These are phyloP conservation scores for Exophiala sideris DNA, from an alignment of 2,329 filamentous ascomycete species.

Conservation along the genomic window DNA sequence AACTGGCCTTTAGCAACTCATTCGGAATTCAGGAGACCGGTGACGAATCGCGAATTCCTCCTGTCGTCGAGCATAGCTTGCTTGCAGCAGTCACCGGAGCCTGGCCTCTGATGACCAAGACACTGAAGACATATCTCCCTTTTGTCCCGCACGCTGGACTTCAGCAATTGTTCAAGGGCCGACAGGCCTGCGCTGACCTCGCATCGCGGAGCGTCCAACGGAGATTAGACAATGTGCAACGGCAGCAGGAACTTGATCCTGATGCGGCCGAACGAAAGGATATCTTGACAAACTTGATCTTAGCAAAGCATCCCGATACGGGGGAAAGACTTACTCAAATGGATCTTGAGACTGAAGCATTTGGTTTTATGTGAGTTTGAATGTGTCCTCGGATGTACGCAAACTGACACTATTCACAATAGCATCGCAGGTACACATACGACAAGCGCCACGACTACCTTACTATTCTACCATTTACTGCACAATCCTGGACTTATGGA, in stretches of 20 bases:
- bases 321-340: conserved; percentile 30
- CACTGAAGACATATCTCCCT: conserved; percentile 31
- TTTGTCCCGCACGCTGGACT: conserved; percentile 19
- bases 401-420: background rate
- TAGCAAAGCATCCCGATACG: conserved; percentile 37
- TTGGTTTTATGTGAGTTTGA: conserved; percentile 36
- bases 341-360: conserved; percentile 37
- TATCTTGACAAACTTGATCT: conserved; percentile 37
- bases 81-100: conserved; percentile 33
- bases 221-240: conserved; percentile 15
- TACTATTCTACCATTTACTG: conserved; percentile 35
- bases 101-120: conserved; percentile 30
- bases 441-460: conserved; percentile 31
- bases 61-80: conserved; percentile 35
- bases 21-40: conserved; percentile 32
- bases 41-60: conserved; percentile 33
- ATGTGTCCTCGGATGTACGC: no score
- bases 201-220: background rate
- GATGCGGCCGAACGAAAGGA: conserved; percentile 30
- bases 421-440: conserved; percentile 37
- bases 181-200: background rate
- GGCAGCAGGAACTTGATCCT: conserved; percentile 27
- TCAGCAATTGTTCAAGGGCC: background rate
- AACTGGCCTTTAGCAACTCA: conserved; percentile 31
- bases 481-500: conserved; percentile 30